Evolutionary conservation across 2,329 filamentous ascomycete genomes (phyloP), one percentile per base, ranked within the genome.

Genomic region (Cordyceps javanica): DNA sequence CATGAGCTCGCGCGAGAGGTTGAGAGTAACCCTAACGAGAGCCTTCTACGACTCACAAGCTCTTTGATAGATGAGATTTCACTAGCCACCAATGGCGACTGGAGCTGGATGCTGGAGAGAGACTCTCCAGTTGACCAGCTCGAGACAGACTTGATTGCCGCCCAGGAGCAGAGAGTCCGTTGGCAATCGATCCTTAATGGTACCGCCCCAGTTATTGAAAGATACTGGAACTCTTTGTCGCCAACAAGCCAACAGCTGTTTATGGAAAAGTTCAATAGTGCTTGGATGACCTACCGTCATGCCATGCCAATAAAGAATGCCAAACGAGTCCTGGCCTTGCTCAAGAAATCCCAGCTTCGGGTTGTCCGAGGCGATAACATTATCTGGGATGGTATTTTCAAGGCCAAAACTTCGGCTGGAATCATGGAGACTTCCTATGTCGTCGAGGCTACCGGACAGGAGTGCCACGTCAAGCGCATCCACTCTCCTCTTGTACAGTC

Each of bases 211-310:
- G 50, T 59, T 2, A 44, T 59, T 6, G 57, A 59, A 36, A 19
- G 57, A 11, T 59, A 59, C 19, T 59, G 57, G 57, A 44, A 55
- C 44, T 41, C 41, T 3, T 38, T 59, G 2, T 49, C 42, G 8
- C 19, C 44, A 9, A 42, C 42, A 7, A 59, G 57, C 34, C 51
- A 55, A 23, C 9, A 49, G 34, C 32, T 59, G 2, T 59, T 59
- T 21, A 55, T 59, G 57, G 34, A 41, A 16, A 55, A 55, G 28
- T 55, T 59, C 21, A 59, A 59, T 28, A 55, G 50, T 16, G 5
- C 57, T 0, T 59, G 57, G 57, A 59, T 59, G 57, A 55, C 50
- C 4, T 59, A 59, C 44, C 57, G 57, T 11, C 57, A 59, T 25
- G 50, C 57, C 16, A 59, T 59, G 57, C 57, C 51, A 3, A 21